These are phyloP conservation scores for Talaromyces rugulosus DNA, from an alignment of 2,329 filamentous ascomycete genomes.

Conservation along the genomic window DNA sequence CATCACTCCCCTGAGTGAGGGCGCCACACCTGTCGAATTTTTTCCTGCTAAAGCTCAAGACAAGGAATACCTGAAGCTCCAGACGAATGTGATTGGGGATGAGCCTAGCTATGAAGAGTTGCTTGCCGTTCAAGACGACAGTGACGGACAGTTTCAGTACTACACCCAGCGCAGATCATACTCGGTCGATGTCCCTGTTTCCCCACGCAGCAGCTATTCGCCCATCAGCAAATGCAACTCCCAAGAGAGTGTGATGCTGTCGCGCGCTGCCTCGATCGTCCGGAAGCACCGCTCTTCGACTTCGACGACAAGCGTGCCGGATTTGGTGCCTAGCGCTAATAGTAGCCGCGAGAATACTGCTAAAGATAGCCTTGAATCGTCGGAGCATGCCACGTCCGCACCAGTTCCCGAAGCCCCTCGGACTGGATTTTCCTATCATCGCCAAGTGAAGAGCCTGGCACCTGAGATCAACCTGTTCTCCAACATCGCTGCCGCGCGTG, in stretches of 20 bases:
- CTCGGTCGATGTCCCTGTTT: conserved; percentile 35
- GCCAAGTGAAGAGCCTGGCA: conserved; percentile 35
- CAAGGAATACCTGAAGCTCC: conserved; percentile 29
- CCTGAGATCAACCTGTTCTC: conserved; percentile 28
- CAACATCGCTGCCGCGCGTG: conserved; percentile 22
- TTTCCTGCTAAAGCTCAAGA: conserved; percentile 17
- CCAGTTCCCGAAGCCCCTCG: conserved; percentile 10
- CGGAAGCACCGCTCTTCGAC: conserved; percentile 46
- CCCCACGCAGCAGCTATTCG: conserved; percentile 46
- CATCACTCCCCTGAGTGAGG: conserved; percentile 27
- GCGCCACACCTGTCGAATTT: conserved; percentile 23
- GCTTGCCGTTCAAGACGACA: conserved; percentile 40
- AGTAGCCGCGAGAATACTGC: conserved; percentile 34
- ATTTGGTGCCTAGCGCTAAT: conserved; percentile 38
- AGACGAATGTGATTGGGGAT: conserved; percentile 28
- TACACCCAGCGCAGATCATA: conserved; percentile 38
- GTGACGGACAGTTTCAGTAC: conserved; percentile 46
- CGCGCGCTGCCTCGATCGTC: conserved; percentile 44
- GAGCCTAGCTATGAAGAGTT: conserved; percentile 39
- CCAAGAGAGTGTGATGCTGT: conserved; percentile 53
- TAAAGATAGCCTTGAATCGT: conserved; percentile 18
- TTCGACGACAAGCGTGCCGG: conserved; percentile 43
- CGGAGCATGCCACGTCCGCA: conserved; percentile 8
- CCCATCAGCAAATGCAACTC: conserved; percentile 55
- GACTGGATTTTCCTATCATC: conserved; percentile 27